These are phyloP conservation scores for Metroxylon sagu DNA, from an alignment of 176 grass and related monocot genomes.

Conservation along the genomic window DNA sequence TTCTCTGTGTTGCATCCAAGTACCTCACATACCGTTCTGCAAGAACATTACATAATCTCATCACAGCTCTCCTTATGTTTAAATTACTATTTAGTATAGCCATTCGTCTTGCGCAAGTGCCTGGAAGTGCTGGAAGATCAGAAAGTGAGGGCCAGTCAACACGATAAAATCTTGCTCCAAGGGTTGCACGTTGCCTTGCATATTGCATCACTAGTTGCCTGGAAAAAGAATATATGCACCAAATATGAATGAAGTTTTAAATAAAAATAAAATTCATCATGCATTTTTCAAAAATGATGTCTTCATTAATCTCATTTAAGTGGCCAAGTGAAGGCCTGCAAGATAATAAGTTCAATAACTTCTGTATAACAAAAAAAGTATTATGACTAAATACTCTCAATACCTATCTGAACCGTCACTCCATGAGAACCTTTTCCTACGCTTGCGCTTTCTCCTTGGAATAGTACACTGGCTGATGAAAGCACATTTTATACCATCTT, in stretches of 20 bases:
- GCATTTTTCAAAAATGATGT: background rate
- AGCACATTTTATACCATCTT: slow-evolving; percentile 25
- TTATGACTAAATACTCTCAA: background rate
- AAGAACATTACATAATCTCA: slow-evolving; percentile 67
- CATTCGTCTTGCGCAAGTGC: slow-evolving; percentile 74
- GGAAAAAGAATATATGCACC: slow-evolving; percentile 21
- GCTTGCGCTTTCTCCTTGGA: slow-evolving; percentile 32
- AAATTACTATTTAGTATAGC: slow-evolving; percentile 48
- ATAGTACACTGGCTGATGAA: slow-evolving; percentile 31
- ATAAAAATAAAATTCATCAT: slow-evolving; percentile 20
- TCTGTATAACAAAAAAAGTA: too few relatives aligned
- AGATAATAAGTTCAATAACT: too few relatives aligned
- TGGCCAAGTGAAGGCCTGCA: too few relatives aligned
- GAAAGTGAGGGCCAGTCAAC: slow-evolving; percentile 69
- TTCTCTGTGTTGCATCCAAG: slow-evolving; percentile 39
- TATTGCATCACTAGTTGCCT: slow-evolving; percentile 81
- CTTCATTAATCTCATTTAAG: too few relatives aligned
- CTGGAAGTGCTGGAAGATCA: slow-evolving; percentile 71
- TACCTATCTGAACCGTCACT: slow-evolving; percentile 76
- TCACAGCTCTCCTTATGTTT: slow-evolving; percentile 56
- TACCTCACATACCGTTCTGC: slow-evolving; percentile 45
- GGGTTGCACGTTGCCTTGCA: slow-evolving; percentile 52
- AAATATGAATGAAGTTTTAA: slow-evolving; percentile 12
- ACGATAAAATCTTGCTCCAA: slow-evolving; percentile 65
- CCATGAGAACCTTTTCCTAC: slow-evolving; percentile 72